Evolutionary conservation across 805 yeast genomes (phyloP).

Genomic region (Cyberlindnera maritima): DNA sequence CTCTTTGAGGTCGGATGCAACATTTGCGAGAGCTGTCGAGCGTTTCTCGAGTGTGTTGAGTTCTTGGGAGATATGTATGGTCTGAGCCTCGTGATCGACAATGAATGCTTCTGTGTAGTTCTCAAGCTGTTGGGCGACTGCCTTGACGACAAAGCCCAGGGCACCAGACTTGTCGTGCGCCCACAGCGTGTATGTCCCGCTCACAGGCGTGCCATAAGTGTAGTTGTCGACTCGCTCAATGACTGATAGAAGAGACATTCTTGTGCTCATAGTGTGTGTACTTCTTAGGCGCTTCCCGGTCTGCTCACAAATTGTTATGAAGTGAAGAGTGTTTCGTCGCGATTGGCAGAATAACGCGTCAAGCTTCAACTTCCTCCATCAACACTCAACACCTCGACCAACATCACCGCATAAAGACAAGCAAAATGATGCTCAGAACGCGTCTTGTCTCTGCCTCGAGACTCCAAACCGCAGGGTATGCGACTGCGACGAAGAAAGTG

Average conservation of each 20-base stretch:
- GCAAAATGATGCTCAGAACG: neutral
- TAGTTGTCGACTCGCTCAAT: constrained; percentile 28
- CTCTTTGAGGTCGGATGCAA: constrained; percentile 43
- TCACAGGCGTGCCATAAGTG: constrained; percentile 16
- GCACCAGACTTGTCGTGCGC: constrained; percentile 19
- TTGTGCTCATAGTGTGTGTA: too few relatives aligned
- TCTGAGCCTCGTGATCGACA: constrained; percentile 24
- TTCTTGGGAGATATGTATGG: constrained; percentile 29
- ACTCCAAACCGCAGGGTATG: neutral
- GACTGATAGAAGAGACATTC: constrained; percentile 7
- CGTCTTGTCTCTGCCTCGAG: neutral
- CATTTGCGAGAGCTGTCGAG: constrained; percentile 35
- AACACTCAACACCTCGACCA: too few relatives aligned
- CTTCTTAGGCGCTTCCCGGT: too few relatives aligned
- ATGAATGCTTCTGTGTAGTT: constrained; percentile 15
- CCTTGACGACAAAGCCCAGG: constrained; percentile 16
- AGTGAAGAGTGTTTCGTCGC: neutral
- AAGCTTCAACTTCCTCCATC: too few relatives aligned
- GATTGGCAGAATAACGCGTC: neutral
- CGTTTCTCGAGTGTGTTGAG: constrained; percentile 41
- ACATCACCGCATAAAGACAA: neutral
- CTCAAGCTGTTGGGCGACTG: constrained; percentile 11
- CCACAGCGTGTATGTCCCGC: constrained; percentile 6
- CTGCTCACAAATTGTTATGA: too few relatives aligned
- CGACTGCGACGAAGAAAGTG: constrained; percentile 1